Evolutionary conservation across 345 rosid genomes (phyloP).

Genomic region (Eucalyptus sp.): DNA sequence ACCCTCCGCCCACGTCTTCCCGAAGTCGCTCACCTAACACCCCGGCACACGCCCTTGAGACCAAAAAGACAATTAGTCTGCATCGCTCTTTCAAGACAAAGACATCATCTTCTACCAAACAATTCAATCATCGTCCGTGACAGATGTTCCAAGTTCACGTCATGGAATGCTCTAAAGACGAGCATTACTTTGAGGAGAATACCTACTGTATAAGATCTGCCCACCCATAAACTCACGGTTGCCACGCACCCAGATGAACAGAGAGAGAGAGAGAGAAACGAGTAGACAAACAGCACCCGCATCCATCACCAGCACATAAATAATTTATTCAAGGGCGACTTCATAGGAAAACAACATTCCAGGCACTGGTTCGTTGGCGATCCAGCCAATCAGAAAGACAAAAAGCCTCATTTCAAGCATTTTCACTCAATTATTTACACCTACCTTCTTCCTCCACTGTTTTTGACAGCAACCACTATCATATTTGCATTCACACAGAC

Average conservation of each 20-base stretch:
- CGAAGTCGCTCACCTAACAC: not conserved
- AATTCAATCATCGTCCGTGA: not conserved
- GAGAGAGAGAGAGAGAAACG: not conserved
- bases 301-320: not conserved
- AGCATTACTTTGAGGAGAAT: not conserved
- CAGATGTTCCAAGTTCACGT: not conserved
- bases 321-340: not conserved
- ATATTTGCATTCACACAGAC: not conserved
- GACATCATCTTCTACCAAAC: not conserved
- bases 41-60: not conserved
- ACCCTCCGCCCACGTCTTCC: not conserved
- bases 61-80: not conserved
- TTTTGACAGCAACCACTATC: not conserved
- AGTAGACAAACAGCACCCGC: not conserved
- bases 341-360: not conserved
- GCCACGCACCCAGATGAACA: not conserved
- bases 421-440: not conserved
- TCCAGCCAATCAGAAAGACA: not conserved
- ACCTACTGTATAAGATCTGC: not conserved
- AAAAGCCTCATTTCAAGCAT: not conserved
- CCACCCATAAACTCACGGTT: not conserved
- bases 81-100: not conserved
- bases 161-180: not conserved
- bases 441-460: not conserved
- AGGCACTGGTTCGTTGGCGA: not conserved